Base-by-base conservation (phyloP, 495 filamentous ascomycete species). In the Poronia punctata region DNA sequence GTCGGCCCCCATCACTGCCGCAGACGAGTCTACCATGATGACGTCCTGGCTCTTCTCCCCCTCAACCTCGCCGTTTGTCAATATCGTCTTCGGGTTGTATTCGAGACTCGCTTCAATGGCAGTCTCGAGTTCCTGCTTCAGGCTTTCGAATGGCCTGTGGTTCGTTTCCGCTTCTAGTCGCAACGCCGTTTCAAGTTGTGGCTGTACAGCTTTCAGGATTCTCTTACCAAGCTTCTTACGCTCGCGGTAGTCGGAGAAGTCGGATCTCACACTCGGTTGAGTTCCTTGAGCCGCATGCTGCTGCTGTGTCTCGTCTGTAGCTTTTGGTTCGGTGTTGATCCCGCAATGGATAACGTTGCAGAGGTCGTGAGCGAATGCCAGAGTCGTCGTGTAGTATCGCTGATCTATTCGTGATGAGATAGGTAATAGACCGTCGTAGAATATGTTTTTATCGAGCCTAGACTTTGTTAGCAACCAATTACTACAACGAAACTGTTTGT, bases 171-270 rank as follows among this genome's bases (percentile, higher is more conserved):
- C 79, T 59, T 97, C 90, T 25, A 84, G 85, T 35, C 74, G 71
- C 29, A 84, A 65, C 2, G 87, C 86, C 31, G 80, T 76, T 57
- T 94, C 86, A 5, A 95, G 65, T 26, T 77, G 71, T 12, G 78
- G 76, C 55, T 92, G 83, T 17, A 95, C 72, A 3, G 78, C 74
- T 59, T 85, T 87, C 43, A 95, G 71, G 35, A 96, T 88, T 29
- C 86, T 74, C 57, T 90, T 94, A 10, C 83, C 90, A 19, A 86
- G 65, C 52, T 79, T 59, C 40, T 68, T 80, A 14, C 86, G 71
- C 38, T 67, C 61, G 27, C 52, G 53, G 21, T 46, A 51, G 27
- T 66, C 67, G 15, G 54, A 51, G 24, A 54, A 65, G 43, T 55
- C 61, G 30, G 45, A 49, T 25, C 67, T 66, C n/a, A n/a, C n/a